These are phyloP conservation scores for Marasmius fiardii DNA, from an alignment of 1,284 basidiomycete genomes.

Conservation along the genomic window DNA sequence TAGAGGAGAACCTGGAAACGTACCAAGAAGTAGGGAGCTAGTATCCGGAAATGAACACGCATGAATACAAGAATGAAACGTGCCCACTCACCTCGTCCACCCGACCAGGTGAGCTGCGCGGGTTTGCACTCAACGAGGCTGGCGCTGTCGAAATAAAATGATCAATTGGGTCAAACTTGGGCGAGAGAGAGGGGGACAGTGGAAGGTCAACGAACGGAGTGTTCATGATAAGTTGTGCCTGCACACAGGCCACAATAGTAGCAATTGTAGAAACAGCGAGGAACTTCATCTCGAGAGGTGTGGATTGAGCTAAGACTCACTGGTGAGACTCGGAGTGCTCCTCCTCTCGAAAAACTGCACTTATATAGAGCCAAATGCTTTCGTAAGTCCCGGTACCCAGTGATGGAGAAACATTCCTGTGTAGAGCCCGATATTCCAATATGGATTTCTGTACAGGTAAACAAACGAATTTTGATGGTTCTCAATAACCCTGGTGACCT, in stretches of 20 bases:
- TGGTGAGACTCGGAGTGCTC: neutral
- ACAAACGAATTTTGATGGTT: too few species aligned
- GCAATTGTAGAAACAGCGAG: neutral
- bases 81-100: neutral
- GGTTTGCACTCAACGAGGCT: neutral
- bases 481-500: too few species aligned
- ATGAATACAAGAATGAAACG: neutral
- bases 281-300: neutral
- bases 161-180: neutral
- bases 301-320: neutral
- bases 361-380: too few species aligned
- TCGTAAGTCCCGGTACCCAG: too few species aligned
- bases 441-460: too few species aligned
- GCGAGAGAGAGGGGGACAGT: too few species aligned
- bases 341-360: neutral
- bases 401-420: too few species aligned
- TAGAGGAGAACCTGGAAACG: neutral
- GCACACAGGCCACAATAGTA: neutral
- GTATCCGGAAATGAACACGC: neutral
- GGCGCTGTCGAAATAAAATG: neutral
- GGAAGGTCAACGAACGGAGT: neutral
- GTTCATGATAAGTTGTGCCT: neutral
- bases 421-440: too few species aligned
- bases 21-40: constrained; percentile 1
- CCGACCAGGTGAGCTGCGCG: neutral